Base-by-base conservation (phyloP, 495 filamentous ascomycete species). In the Lindgomyces ingoldianus region DNA sequence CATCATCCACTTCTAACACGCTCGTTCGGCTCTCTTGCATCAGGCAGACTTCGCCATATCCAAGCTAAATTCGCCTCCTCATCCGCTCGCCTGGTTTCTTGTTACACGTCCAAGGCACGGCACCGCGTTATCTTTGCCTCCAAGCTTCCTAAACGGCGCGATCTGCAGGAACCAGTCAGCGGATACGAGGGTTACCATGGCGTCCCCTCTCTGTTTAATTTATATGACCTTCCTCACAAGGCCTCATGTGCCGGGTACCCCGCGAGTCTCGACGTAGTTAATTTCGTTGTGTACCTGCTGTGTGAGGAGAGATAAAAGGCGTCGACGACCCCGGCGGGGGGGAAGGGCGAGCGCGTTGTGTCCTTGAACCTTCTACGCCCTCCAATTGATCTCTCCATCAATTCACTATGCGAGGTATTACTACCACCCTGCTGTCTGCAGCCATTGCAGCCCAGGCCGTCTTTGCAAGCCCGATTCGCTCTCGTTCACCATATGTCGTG, bases 401-500 rank as follows among this genome's bases (percentile, higher is more conserved):
- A 16, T 45, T 16, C 47, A 58, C 21, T 14, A 66, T 55, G 63
- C 48, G 24, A 2, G 16, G 36, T 22, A 18, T 66, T 21, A 36
- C 48, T 22, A 39, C 55, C 4, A 39, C 55, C 4, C 39, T 69
- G 49, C 53, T 69, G 3, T 54, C 62, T 22, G 60, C 60, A 39
- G 64, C 60, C 45, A 59, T 67, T 56, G 55, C 61, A 46, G 65
- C 64, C 2, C 60, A 60, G 33, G 47, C 29, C 22, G 64, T 52
- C 25, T 39, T 70, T 46, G 58, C 62, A 12, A 39, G 29, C 0
- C 70, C 67, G 16, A 65, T 70, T 42, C 57, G 29, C 52, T 53
- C 72, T 51, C 68, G 70, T 25, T 72, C 64, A 41, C 36, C 65
- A 1, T 85, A 85, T 67, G 74, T 71, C 14, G 75, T 85, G 48